These are phyloP conservation scores for Chlorencoelia australis DNA, from an alignment of 2,329 filamentous ascomycete genomes.

Conservation along the genomic window DNA sequence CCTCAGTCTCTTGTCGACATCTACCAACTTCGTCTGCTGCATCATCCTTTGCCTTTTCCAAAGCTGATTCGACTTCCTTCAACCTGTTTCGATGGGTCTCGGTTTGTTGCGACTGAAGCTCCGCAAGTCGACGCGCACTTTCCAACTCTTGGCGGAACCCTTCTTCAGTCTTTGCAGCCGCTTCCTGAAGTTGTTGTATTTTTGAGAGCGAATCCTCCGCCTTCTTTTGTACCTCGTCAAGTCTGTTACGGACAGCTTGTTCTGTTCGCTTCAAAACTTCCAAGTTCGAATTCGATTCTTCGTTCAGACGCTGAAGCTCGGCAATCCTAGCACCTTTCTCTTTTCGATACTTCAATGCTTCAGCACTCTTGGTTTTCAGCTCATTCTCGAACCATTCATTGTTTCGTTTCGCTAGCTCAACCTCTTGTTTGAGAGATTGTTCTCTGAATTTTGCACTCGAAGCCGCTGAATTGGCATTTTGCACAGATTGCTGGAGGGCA, in stretches of 20 bases:
- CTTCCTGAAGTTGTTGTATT: conserved; percentile 78
- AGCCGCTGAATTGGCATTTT: conserved; percentile 69
- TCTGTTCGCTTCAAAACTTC: conserved; percentile 74
- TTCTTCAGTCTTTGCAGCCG: conserved; percentile 72
- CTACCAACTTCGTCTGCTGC: conserved; percentile 48
- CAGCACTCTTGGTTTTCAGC: conserved; percentile 78
- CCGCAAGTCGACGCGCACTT: conserved; percentile 67
- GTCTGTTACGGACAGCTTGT: conserved; percentile 65
- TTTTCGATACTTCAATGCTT: conserved; percentile 83
- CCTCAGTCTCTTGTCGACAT: conserved; percentile 42
- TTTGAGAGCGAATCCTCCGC: conserved; percentile 74
- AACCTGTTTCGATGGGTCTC: conserved; percentile 62
- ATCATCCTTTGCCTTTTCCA: conserved; percentile 51
- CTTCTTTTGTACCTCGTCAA: conserved; percentile 78
- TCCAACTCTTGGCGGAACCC: conserved; percentile 81
- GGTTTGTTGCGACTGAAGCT: conserved; percentile 69
- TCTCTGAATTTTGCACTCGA: conserved; percentile 83
- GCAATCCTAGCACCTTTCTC: conserved; percentile 87
- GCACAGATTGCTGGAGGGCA: conserved; percentile 70
- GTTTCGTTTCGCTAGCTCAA: conserved; percentile 79
- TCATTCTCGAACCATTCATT: conserved; percentile 91
- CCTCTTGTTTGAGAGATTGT: conserved; percentile 79
- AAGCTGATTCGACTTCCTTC: conserved; percentile 53
- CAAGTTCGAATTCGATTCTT: conserved; percentile 69
- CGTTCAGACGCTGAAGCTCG: conserved; percentile 78